These are phyloP conservation scores for Gastroboletus turbinatus DNA, from an alignment of 1,284 basidiomycete species.

Conservation along the genomic window DNA sequence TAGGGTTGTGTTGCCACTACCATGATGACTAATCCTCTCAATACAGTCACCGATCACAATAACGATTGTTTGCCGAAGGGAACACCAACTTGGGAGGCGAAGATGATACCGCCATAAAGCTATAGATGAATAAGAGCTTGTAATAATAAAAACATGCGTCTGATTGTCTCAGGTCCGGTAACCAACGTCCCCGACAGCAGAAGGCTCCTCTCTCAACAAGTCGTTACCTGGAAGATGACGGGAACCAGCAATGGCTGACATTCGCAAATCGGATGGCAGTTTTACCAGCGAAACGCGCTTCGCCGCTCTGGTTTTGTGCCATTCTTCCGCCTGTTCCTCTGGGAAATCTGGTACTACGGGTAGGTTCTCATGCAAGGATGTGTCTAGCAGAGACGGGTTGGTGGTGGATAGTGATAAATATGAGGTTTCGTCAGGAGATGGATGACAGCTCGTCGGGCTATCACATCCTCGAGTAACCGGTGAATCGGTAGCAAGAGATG, in stretches of 20 bases:
- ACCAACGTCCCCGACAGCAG: neutral
- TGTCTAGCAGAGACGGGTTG: conserved; percentile 26
- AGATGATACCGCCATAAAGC: conserved; percentile 2
- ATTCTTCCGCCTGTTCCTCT: conserved; percentile 76
- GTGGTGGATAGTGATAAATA: conserved; percentile 34
- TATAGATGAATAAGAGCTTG: conserved; percentile 9
- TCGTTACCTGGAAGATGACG: conserved; percentile 4
- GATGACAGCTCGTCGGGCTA: conserved; percentile 11
- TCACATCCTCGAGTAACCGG: conserved; percentile 26
- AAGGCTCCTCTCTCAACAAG: conserved; percentile 9
- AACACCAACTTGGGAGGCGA: neutral
- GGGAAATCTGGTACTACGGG: conserved; percentile 43
- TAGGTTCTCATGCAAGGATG: conserved; percentile 44
- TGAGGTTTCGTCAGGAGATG: conserved; percentile 25
- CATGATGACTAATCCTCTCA: conserved; percentile 13
- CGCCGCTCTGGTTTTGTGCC: conserved; percentile 81
- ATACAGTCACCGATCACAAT: neutral
- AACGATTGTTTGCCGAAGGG: too few relatives aligned
- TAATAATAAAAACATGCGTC: conserved; percentile 7
- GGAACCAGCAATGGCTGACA: conserved; percentile 31
- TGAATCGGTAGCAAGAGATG: conserved; percentile 41
- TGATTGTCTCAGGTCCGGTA: conserved; percentile 7
- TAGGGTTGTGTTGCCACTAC: conserved; percentile 14
- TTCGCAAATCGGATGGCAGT: conserved; percentile 58
- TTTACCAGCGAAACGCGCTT: conserved; percentile 80